Evolutionary conservation across 208 protist genomes (phyloP), one percentile per base, ranked within the genome.

Genomic region (Strigomonas culicis): DNA sequence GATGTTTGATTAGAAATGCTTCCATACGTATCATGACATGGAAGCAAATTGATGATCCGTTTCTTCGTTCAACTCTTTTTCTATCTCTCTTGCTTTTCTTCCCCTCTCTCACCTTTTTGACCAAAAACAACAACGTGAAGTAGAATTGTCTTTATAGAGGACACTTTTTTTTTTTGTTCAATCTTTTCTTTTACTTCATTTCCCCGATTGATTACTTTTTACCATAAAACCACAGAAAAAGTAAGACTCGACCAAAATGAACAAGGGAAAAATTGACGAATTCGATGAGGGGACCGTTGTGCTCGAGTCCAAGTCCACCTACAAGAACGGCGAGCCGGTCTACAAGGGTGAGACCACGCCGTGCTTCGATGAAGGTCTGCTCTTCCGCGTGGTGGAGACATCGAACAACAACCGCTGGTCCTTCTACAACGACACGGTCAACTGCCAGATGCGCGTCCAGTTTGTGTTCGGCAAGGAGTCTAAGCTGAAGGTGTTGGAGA

Each of bases 271-370:
- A 46, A 44, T 86, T 46, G 88, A 94, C 62, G 82, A 94, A 72
- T 94, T 94, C 65, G 77, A 90, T 44, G 88, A 94, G 72, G 71
- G 62, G 13, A 75, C 75, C 31, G 80, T 86, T n/a, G 64, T 74
- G 32, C 68, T 66, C 24, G 44, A 52, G 36, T 44, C 34, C 43
- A 57, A 53, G 13, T 72, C 70, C 39, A 67, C 65, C 47, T 78
- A 74, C 63, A 55, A 51, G 36, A 70, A 70, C 56, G 63, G 60
- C 22, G 66, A 58, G 2, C 58, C 63, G 0, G 34, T 60, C 15
- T 32, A 52, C 25, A 43, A 76, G 63, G 68, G 69, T 59, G 51
- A 78, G 59, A 46, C 55, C 43, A 74, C 64, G 32, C 39, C 76
- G 4, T 49, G 77, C 46, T 82, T 86, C 43, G 66, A 84, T n/a